phyloP scores from a whole-genome alignment of 2,329 filamentous ascomycete species.

The Microsporum canis region DNA sequence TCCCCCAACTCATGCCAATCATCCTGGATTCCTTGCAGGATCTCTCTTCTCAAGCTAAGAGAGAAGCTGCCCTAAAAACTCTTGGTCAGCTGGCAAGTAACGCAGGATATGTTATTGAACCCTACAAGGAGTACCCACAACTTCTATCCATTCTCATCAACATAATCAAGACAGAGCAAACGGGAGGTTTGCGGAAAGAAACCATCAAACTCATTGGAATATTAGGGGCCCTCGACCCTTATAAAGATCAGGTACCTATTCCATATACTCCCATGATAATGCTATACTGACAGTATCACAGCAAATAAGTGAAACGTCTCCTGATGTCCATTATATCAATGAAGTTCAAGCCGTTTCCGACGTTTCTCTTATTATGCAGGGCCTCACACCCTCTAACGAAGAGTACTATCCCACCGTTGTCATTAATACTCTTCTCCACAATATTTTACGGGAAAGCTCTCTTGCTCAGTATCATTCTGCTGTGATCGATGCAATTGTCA shows the following conservation, averaged over 20 bases:
- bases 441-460: conserved; percentile 79
- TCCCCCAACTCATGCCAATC: conserved; percentile 84
- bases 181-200: conserved; percentile 74
- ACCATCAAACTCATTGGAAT: conserved; percentile 97
- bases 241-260: conserved; percentile 63
- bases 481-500: conserved; percentile 97
- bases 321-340: conserved; percentile 62
- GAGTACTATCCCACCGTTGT: conserved; percentile 98
- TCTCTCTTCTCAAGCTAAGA: conserved; percentile 77
- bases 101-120: conserved; percentile 93
- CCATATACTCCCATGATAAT: not conserved
- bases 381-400: conserved; percentile 88
- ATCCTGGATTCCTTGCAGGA: conserved; percentile 92
- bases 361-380: conserved; percentile 95
- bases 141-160: conserved; percentile 84
- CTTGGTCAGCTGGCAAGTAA: conserved; percentile 89
- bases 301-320: conserved; percentile 80
- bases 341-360: conserved; percentile 68
- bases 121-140: conserved; percentile 89
- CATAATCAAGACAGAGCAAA: conserved; percentile 86
- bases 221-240: conserved; percentile 85
- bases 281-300: conserved; percentile 18
- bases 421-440: conserved; percentile 82
- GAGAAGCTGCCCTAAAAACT: conserved; percentile 81
- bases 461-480: conserved; percentile 81